Evolutionary conservation across 116 monocot species (phyloP), one percentile per base, ranked within the genome.

Genomic region (Phalaenopsis hybrid): DNA sequence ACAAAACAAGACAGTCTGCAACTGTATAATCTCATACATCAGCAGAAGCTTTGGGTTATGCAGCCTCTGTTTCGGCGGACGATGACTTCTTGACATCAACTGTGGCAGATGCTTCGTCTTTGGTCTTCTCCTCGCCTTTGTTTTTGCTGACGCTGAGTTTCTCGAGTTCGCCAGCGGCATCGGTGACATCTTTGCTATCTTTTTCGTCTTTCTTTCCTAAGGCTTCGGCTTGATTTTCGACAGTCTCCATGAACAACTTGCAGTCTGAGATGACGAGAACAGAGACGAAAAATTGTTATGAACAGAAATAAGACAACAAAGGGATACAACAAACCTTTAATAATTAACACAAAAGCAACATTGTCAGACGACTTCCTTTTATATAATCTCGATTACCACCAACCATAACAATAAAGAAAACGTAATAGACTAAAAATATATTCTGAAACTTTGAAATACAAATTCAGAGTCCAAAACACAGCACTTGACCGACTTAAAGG

Each of bases 171-270:
- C 52, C 70, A 43, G 83, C 78, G 17, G 83, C 70, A 12, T 21
- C 41, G 31, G 49, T 41, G 9, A 78, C 83, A 11, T 83, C 80
- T n/a, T 68, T 33, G 80, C 80, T 70, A 11, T 80, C 80, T 80
- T 80, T 80, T 37, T 80, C 80, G 1, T 65, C 80, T 13, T 23
- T 67, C 69, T 67, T 80, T 48, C 45, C 80, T 1, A 21, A 8
- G n/a, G 46, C 59, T 44, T 80, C 80, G 0, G 69, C 80, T 65
- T 65, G 33, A 7, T 48, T 67, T 23, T 80, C 80, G 31, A 80
- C 67, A 5, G 80, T 68, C 69, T 80, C 80, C 80, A 80, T 80
- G 69, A 80, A 80, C 67, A 65, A 45, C 80, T 80, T 80, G 69
- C 67, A 65, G 67, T 80, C 80, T 80, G 80, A 48, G 67, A 16